Conservation (phyloP, 108 stramenopile species). For the Phaeodactylum tricornutum region DNA sequence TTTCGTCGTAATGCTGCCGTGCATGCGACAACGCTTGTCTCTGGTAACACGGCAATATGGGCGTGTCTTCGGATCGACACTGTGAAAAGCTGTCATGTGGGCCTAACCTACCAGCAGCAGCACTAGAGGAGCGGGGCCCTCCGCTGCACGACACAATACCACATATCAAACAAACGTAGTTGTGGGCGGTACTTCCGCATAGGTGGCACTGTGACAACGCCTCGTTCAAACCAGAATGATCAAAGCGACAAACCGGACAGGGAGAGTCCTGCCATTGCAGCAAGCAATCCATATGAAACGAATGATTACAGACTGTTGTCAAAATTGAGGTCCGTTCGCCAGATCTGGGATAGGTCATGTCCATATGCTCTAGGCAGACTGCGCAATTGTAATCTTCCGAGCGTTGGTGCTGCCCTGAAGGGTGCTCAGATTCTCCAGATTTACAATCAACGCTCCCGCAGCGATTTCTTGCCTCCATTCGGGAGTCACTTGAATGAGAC, state of each 20-base stretch:
- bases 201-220: constrained; percentile 61
- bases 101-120: too few species aligned
- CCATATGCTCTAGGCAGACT: constrained; percentile 84
- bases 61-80: too few species aligned
- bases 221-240: constrained; percentile 83
- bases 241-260: constrained; percentile 90
- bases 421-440: too few species aligned
- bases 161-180: constrained; percentile 77
- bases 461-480: too few species aligned
- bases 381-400: constrained; percentile 65
- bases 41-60: too few species aligned
- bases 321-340: constrained; percentile 36
- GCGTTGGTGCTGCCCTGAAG: too few species aligned
- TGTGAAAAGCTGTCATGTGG: too few species aligned
- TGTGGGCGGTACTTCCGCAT: constrained; percentile 60
- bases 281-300: constrained; percentile 86
- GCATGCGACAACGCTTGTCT: constrained; percentile 43
- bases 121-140: constrained; percentile 1
- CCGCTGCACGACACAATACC: constrained; percentile 76
- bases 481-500: too few species aligned
- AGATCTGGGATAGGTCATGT: constrained; percentile 10
- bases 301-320: constrained; percentile 93
- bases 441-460: too few species aligned
- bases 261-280: constrained; percentile 76
- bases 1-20: constrained; percentile 74